These are phyloP conservation scores for Lolium perenne DNA, from an alignment of 176 grass and related monocot species.

Conservation along the genomic window DNA sequence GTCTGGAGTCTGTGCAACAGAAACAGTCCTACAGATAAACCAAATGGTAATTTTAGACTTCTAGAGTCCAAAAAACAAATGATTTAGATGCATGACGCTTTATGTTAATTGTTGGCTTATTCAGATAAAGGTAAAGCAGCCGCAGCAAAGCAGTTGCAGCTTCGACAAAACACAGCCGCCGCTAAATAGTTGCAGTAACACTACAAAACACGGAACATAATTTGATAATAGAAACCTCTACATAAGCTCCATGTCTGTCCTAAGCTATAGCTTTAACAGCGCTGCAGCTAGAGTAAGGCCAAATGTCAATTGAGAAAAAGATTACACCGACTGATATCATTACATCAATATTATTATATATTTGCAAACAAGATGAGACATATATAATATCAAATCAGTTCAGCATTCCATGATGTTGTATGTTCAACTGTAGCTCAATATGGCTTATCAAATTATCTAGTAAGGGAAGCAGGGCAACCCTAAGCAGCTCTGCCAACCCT, in stretches of 20 bases:
- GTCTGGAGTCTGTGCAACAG: neutral
- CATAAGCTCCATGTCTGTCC: too few relatives aligned
- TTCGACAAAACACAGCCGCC: neutral
- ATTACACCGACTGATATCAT: neutral
- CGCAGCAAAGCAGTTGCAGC: too few relatives aligned
- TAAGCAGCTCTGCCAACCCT: too few relatives aligned
- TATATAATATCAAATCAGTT: neutral
- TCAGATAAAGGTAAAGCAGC: too few relatives aligned
- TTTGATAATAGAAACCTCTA: neutral
- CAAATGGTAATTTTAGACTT: neutral
- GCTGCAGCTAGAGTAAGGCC: neutral
- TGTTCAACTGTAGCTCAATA: too few relatives aligned
- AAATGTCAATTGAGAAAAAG: neutral
- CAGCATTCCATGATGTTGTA: neutral
- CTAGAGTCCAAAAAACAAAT: neutral
- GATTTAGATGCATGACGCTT: neutral
- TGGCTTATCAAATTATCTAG: too few relatives aligned
- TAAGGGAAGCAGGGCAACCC: too few relatives aligned
- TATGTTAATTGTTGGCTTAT: neutral
- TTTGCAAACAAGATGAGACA: too few relatives aligned
- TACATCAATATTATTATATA: neutral
- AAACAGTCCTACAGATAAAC: neutral
- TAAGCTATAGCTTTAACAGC: too few relatives aligned
- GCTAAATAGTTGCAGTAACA: too few relatives aligned
- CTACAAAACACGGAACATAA: too few relatives aligned